Percentiles rank a stretch among this genome's conserved stretches.
Conservation (phyloP, 2,329 filamentous ascomycete species). For the Fusarium hostae region DNA sequence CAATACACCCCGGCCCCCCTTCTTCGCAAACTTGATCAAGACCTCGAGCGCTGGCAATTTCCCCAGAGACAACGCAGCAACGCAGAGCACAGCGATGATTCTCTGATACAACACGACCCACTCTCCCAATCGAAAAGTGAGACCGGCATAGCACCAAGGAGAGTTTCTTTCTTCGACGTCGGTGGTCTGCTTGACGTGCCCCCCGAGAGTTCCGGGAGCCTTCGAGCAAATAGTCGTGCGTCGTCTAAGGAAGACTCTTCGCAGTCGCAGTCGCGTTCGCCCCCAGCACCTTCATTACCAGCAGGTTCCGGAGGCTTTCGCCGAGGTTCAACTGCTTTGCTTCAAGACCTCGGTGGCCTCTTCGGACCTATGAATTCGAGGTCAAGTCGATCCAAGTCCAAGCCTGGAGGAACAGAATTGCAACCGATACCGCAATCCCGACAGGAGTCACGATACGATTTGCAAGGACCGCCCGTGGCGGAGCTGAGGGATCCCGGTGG, state of each 20-base stretch:
- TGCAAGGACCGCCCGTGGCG: conserved; percentile 47
- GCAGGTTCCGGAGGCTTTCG: conserved; percentile 59
- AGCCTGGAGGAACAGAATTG: conserved; percentile 55
- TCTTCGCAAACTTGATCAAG: conserved; percentile 46
- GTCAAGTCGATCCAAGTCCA: conserved; percentile 47
- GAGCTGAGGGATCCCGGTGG: conserved; percentile 55
- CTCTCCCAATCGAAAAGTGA: conserved; percentile 44
- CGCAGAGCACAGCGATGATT: conserved; percentile 58
- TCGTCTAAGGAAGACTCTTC: conserved; percentile 55
- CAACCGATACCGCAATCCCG: conserved; percentile 58
- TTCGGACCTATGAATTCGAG: conserved; percentile 56
- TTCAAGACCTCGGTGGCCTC: conserved; percentile 68
- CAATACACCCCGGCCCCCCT: conserved; percentile 53
- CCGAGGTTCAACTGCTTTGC: conserved; percentile 66
- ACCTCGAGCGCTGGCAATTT: conserved; percentile 61
- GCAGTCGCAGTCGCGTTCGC: conserved; percentile 49
- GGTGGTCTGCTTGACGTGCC: conserved; percentile 75
- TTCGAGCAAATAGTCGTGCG: conserved; percentile 55
- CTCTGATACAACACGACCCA: conserved; percentile 53
- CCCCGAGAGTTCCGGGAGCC: conserved; percentile 46
- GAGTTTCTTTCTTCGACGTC: conserved; percentile 86
- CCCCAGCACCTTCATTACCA: conserved; percentile 57
- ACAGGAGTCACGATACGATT: conserved; percentile 49
- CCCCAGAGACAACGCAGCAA: conserved; percentile 54
- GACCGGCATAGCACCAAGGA: conserved; percentile 37